phyloP scores from a whole-genome alignment of 768 basidiomycete genomes.

The Boletus rubescentipes region DNA sequence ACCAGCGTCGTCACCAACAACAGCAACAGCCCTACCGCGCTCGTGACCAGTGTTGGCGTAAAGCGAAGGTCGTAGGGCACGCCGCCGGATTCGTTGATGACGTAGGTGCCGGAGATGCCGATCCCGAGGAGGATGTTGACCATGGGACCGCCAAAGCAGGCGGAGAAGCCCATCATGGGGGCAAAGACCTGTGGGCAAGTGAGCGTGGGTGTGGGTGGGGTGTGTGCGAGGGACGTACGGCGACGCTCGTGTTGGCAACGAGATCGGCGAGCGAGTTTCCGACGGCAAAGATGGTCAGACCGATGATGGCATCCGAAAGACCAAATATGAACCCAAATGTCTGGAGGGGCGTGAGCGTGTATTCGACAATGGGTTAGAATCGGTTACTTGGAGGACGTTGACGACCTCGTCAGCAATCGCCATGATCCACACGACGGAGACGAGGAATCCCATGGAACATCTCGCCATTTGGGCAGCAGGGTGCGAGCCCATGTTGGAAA shows the following conservation, averaged over 20 bases:
- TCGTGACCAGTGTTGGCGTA: conserved; percentile 81
- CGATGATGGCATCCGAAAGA: conserved; percentile 95
- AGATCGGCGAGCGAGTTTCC: conserved; percentile 97
- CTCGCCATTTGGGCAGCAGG: conserved; percentile 62
- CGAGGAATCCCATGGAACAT: conserved; percentile 88
- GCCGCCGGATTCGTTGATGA: conserved; percentile 57
- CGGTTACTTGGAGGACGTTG: conserved; percentile 74
- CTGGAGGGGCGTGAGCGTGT: conserved; percentile 40
- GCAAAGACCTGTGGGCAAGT: conserved; percentile 61
- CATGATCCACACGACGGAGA: conserved; percentile 97
- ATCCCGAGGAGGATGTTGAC: conserved; percentile 89
- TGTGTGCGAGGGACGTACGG: conserved; percentile 46
- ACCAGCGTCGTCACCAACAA: conserved; percentile 75
- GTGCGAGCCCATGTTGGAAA: conserved; percentile 58
- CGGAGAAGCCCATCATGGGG: conserved; percentile 93
- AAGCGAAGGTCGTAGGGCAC: conserved; percentile 74
- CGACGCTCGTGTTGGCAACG: conserved; percentile 95
- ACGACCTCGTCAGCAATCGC: conserved; percentile 97
- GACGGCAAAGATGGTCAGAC: conserved; percentile 93
- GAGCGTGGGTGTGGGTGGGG: neutral
- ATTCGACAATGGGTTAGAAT: neutral
- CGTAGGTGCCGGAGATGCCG: conserved; percentile 87
- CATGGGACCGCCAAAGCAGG: conserved; percentile 93
- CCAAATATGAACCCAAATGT: conserved; percentile 93
- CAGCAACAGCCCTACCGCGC: conserved; percentile 74